Evolutionary conservation across 768 basidiomycete species (phyloP).

Genomic region (Dacryopinax primogenitus): DNA sequence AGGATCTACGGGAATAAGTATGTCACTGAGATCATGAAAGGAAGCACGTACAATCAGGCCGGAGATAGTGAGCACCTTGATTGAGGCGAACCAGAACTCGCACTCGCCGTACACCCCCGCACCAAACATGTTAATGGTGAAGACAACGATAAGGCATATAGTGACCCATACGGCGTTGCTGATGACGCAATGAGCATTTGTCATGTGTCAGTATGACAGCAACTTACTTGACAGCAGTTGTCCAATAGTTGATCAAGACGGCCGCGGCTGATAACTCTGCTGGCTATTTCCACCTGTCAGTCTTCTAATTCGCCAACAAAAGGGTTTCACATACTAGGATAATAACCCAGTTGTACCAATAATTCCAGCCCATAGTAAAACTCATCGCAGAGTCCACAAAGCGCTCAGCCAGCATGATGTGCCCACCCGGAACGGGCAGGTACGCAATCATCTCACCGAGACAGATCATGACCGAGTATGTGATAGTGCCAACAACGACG

Average conservation of each 20-base stretch:
- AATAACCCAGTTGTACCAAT: slow-evolving; percentile 33
- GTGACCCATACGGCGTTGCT: slow-evolving; percentile 70
- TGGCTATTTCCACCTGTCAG: slow-evolving; percentile 29
- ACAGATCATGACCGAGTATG: slow-evolving; percentile 17
- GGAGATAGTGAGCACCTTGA: slow-evolving; percentile 74
- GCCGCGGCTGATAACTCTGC: slow-evolving; percentile 65
- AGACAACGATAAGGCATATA: slow-evolving; percentile 59
- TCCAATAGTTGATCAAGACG: slow-evolving; percentile 67
- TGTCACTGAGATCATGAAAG: background rate
- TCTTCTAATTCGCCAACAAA: slow-evolving; percentile 34
- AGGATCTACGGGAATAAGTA: slow-evolving; percentile 23
- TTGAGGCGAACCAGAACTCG: slow-evolving; percentile 81
- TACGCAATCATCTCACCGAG: slow-evolving; percentile 19
- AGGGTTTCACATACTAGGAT: slow-evolving; percentile 22
- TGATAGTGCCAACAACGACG: slow-evolving; percentile 15
- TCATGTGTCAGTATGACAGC: too few relatives aligned
- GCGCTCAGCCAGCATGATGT: slow-evolving; percentile 13
- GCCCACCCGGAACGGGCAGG: slow-evolving; percentile 14
- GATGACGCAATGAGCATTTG: too few relatives aligned
- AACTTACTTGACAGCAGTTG: slow-evolving; percentile 37
- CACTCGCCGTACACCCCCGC: slow-evolving; percentile 39
- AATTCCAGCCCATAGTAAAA: slow-evolving; percentile 17
- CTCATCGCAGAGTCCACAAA: slow-evolving; percentile 16
- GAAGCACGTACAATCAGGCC: slow-evolving; percentile 44
- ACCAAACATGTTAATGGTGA: slow-evolving; percentile 63